Evolutionary conservation across 495 filamentous ascomycete genomes (phyloP).

Genomic region (Amniculicola lignicola): DNA sequence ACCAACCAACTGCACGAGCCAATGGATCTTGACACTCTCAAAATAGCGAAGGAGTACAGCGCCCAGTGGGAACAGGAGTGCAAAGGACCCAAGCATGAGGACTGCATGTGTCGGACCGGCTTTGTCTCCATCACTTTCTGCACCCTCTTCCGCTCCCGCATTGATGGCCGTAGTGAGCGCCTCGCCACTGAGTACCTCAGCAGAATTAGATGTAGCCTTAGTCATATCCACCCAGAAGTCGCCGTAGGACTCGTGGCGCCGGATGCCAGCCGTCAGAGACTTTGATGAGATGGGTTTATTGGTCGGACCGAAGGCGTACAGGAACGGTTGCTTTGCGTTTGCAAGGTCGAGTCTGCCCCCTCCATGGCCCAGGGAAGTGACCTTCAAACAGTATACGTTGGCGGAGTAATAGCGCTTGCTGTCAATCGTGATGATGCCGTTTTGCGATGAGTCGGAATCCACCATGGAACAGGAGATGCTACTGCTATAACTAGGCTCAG

Average conservation of each 20-base stretch:
- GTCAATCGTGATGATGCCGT: too few species aligned
- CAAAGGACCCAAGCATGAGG: slow-evolving; percentile 51
- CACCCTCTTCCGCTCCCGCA: background rate
- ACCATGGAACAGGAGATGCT: too few species aligned
- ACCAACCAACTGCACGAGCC: slow-evolving; percentile 47
- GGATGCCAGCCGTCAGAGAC: slow-evolving; percentile 43
- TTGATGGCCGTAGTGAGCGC: slow-evolving; percentile 20
- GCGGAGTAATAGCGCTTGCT: slow-evolving; percentile 42
- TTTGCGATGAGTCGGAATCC: too few species aligned
- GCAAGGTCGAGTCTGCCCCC: slow-evolving; percentile 37
- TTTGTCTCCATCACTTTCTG: slow-evolving; percentile 30
- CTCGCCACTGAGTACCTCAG: slow-evolving; percentile 13
- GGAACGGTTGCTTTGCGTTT: slow-evolving; percentile 45
- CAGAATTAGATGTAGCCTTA: slow-evolving; percentile 44
- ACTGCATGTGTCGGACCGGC: slow-evolving; percentile 51
- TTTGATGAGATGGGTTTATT: slow-evolving; percentile 42
- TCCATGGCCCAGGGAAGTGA: slow-evolving; percentile 42
- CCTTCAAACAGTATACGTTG: slow-evolving; percentile 51
- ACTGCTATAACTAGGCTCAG: too few species aligned
- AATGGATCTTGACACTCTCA: slow-evolving; percentile 51
- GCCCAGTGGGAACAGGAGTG: slow-evolving; percentile 56
- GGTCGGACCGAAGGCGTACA: slow-evolving; percentile 55
- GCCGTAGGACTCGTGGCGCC: slow-evolving; percentile 54
- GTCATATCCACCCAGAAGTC: slow-evolving; percentile 54
- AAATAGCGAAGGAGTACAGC: slow-evolving; percentile 50